Base-by-base conservation (phyloP, 768 basidiomycete genomes). In the Termitomyces sp. region DNA sequence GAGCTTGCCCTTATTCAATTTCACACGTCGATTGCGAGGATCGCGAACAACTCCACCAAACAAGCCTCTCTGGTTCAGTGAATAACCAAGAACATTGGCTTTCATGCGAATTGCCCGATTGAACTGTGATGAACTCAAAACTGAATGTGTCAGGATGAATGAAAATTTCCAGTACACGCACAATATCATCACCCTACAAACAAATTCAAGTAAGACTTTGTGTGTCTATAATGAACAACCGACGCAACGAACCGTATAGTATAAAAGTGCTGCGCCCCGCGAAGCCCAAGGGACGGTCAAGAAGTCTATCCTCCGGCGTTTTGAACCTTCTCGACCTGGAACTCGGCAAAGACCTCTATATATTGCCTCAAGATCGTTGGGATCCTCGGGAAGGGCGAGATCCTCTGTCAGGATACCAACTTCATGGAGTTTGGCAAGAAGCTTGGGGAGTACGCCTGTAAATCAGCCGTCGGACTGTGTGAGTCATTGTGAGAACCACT, bases 101-200 rank as follows among this genome's bases (percentile, higher is more conserved):
- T 94, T 93, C 65, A 88, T 71, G 32, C 95, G 83, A 70, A 98
- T 86, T 5, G 88, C 87, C 8, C 95, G 87, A 71, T 96, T 97
- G 73, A 96, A 96, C 92, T 95, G 46, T 51, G 5, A 55, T 64
- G 14, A 42, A 53, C 27, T 56, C 43, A 33, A 9, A 56, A 32
- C 53, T 44, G 43, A 26, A 34, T 50, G 9, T 32, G 16, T 18
- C 24, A 65, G 26, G 30, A 39, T 4, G 42, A 36, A 36, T 42
- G 51, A 47, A 13, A 37, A 56, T 51, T 32, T 53, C 42, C 60
- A 40, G 51, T 39, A 55, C 43, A 72, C 89, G 64, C 63, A 93
- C 93, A 53, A 96, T 91, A 65, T 95, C 92, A 66, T 96, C 94
- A 2, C 94, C 94, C 87, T 88, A n/a, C n/a, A n/a, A n/a, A 63